Evolutionary conservation across 495 filamentous ascomycete species (phyloP).

Genomic region (Tuber calosporum): DNA sequence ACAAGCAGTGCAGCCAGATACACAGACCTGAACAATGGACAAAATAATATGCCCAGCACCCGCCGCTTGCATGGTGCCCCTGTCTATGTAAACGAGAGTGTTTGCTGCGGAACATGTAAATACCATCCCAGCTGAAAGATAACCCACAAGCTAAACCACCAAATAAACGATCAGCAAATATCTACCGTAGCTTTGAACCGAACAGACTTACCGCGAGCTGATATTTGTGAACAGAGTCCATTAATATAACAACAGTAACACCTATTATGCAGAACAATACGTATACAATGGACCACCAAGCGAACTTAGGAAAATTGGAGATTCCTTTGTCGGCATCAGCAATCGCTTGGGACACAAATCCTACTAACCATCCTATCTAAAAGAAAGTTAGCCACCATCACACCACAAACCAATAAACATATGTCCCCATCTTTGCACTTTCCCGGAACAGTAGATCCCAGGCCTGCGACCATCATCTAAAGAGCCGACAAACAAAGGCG

Average conservation of each 20-base stretch:
- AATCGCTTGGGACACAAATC: constrained; percentile 78
- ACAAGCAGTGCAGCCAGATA: background rate
- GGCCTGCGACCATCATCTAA: background rate
- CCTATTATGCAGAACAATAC: constrained; percentile 75
- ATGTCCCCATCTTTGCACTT: background rate
- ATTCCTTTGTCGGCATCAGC: constrained; percentile 51
- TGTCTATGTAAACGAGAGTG: constrained; percentile 62
- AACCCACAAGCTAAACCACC: constrained; percentile 62
- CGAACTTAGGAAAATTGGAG: constrained; percentile 65
- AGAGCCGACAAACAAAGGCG: constrained; percentile 9
- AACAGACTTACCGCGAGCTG: constrained; percentile 65
- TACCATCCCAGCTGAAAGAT: constrained; percentile 71
- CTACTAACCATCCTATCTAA: constrained; percentile 90
- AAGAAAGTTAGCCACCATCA: constrained; percentile 7
- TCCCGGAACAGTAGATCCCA: background rate
- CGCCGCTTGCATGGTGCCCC: constrained; percentile 70
- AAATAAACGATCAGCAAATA: constrained; percentile 21
- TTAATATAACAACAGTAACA: constrained; percentile 69
- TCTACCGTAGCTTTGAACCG: background rate
- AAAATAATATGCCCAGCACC: constrained; percentile 93
- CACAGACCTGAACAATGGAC: constrained; percentile 75
- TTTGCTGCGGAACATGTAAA: constrained; percentile 79
- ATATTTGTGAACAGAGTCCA: constrained; percentile 75
- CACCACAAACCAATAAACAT: background rate
- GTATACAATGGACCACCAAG: constrained; percentile 84